Conservation (phyloP, 768 basidiomycete genomes). For the Melanogaster broomeanus region DNA sequence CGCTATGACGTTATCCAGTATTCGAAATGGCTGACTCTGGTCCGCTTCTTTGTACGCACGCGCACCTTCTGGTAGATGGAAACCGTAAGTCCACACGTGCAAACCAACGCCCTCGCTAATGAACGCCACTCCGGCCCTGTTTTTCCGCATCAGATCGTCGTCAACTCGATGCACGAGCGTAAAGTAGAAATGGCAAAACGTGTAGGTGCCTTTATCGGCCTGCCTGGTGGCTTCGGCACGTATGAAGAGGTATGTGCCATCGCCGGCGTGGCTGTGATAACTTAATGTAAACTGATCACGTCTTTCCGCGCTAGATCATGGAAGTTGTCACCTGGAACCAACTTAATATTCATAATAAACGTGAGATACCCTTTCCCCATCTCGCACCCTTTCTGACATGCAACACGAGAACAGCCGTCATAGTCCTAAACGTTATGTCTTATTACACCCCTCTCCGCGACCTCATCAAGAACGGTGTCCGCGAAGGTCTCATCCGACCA, state of each 20-base stretch:
- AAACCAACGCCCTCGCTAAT: neutral
- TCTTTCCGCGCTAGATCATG: slow-evolving; percentile 51
- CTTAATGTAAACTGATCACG: slow-evolving; percentile 5
- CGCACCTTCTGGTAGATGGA: slow-evolving; percentile 23
- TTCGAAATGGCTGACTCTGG: slow-evolving; percentile 13
- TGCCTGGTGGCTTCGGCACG: slow-evolving; percentile 95
- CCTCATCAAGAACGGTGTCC: slow-evolving; percentile 66
- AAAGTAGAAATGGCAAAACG: slow-evolving; percentile 90
- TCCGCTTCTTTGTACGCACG: neutral
- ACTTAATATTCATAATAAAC: slow-evolving; percentile 82
- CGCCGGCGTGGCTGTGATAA: neutral
- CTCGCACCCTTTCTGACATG: neutral
- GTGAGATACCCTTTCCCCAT: slow-evolving; percentile 41
- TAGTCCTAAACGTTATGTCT: slow-evolving; percentile 81
- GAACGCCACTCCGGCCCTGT: slow-evolving; percentile 1
- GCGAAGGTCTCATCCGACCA: slow-evolving; percentile 73
- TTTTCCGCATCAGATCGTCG: slow-evolving; percentile 53
- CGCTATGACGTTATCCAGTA: neutral
- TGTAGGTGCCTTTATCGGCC: slow-evolving; percentile 76
- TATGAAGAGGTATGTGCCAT: slow-evolving; percentile 72
- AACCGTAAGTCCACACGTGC: slow-evolving; percentile 27
- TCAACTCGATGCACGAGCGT: slow-evolving; percentile 84
- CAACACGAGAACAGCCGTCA: slow-evolving; percentile 54
- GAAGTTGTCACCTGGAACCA: slow-evolving; percentile 97
- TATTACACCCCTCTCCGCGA: slow-evolving; percentile 84